Conservation (phyloP, 2,329 filamentous ascomycete species). For the Mycosphaerella sp. region DNA sequence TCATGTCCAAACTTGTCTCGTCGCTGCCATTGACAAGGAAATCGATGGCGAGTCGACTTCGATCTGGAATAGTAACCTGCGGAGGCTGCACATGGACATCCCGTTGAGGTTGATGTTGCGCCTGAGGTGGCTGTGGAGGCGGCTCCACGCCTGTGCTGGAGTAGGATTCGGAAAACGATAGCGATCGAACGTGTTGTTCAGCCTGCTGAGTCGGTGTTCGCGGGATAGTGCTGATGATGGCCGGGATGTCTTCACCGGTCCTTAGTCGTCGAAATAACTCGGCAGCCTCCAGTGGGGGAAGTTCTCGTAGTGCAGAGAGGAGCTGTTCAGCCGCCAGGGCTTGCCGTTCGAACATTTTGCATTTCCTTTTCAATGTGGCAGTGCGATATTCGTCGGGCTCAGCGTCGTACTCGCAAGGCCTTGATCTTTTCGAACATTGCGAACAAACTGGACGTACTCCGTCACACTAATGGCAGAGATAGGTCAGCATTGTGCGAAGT, state of each 20-base stretch:
- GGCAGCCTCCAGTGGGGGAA: neutral
- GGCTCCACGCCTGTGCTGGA: neutral
- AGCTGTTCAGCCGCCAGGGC: neutral
- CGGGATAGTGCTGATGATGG: neutral
- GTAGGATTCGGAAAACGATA: neutral
- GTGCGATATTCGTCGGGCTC: constrained; percentile 8
- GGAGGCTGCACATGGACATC: neutral
- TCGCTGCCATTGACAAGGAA: neutral
- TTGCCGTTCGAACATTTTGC: neutral
- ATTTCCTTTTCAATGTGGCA: constrained; percentile 1
- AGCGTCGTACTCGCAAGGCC: constrained; percentile 3
- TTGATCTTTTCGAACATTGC: constrained; percentile 1
- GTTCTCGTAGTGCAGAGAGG: neutral
- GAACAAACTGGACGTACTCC: constrained; percentile 3
- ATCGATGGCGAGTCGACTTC: neutral
- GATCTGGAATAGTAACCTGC: neutral
- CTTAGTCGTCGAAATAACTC: constrained; percentile 1
- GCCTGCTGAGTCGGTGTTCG: neutral
- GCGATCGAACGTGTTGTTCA: neutral
- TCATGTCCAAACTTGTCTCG: neutral
- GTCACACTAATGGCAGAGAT: neutral
- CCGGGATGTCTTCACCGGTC: neutral
- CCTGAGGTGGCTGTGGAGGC: neutral
- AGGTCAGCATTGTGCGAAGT: neutral
- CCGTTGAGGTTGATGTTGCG: neutral